Evolutionary conservation across 768 basidiomycete species (phyloP), one percentile per base, ranked within the genome.

Genomic region (Suillus fuscotomentosus): DNA sequence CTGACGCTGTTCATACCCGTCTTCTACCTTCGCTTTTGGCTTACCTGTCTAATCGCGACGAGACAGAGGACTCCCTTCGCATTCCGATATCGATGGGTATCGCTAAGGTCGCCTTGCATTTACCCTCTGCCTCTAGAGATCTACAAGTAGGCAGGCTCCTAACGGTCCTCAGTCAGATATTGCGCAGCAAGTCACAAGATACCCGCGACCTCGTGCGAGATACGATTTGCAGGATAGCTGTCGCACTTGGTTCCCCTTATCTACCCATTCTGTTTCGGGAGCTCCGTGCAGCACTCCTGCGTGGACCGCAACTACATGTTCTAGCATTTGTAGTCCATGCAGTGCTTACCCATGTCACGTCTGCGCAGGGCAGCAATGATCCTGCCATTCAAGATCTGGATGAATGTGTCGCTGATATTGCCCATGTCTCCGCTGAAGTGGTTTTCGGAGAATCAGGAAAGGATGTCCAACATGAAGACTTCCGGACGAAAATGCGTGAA

Each of bases 301-400:
- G 96, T 22, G 97, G 97, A 7, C 97, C 97, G 1, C 97, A 99
- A 62, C 84, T 98, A 0, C 97, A 99, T 73, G 87, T 99, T 20
- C 82, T 98, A 38, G 95, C 96, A 1, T 91, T 89, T 66, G 88
- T 89, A 2, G 84, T 86, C 0, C 96, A 99, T 70, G 84, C 92
- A 0, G 77, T 99, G 22, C 80, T 99, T 43, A 84, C 88, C n/a
- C 86, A 93, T 63, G 83, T 96, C 53, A 95, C 94, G 0, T 80
- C 86, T 0, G 81, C 82, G 0, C 86, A 88, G 5, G 56, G 39
- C 39, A 67, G 68, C 14, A 77, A 85, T 71, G 77, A 83, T 38
- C 72, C 79, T 2, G 70, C 73, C 0, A 93, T 96, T 72, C 73
- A 77, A 45, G 81, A 79, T 27, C 82, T 98, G 2, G 95, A 98